A percentile compares a stretch with the other conserved stretches of the same genome.
Evolutionary conservation across 2,329 filamentous ascomycete genomes (phyloP).

Genomic region (Albophoma yamanashiensis): DNA sequence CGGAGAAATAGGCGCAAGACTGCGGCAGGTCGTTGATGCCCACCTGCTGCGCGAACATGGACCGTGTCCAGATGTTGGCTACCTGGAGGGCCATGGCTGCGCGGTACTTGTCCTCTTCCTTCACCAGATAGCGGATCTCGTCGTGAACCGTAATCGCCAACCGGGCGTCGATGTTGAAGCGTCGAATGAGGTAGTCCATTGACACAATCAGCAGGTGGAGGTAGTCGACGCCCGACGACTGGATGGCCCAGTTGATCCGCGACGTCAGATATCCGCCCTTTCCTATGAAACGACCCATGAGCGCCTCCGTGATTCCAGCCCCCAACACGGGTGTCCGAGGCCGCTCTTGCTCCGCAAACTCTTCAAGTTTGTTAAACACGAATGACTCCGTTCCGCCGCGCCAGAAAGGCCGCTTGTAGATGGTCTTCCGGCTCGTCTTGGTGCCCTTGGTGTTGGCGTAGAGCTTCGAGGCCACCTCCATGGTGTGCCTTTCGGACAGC

Average conservation of each 20-base stretch:
- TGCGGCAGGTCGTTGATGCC: slow-evolving; percentile 93
- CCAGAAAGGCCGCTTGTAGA: slow-evolving; percentile 78
- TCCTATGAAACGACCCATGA: slow-evolving; percentile 79
- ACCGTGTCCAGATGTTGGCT: slow-evolving; percentile 90
- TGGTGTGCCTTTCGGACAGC: slow-evolving; percentile 69
- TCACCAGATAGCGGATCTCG: slow-evolving; percentile 89
- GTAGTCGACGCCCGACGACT: slow-evolving; percentile 95
- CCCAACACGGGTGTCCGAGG: slow-evolving; percentile 87
- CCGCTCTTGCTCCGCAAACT: slow-evolving; percentile 89
- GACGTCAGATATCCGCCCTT: slow-evolving; percentile 91
- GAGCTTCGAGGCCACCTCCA: slow-evolving; percentile 63
- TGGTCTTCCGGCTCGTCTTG: slow-evolving; percentile 63
- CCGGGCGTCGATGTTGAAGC: slow-evolving; percentile 76
- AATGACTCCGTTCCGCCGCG: slow-evolving; percentile 93
- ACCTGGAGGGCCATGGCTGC: slow-evolving; percentile 89
- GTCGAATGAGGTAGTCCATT: slow-evolving; percentile 87
- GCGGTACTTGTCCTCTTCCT: slow-evolving; percentile 74
- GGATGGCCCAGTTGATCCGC: slow-evolving; percentile 98
- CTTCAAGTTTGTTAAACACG: slow-evolving; percentile 96
- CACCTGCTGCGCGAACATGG: slow-evolving; percentile 95
- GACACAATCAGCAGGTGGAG: slow-evolving; percentile 83
- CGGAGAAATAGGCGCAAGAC: slow-evolving; percentile 89
- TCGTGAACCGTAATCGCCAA: slow-evolving; percentile 93
- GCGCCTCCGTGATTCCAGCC: slow-evolving; percentile 89
- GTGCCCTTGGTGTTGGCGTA: slow-evolving; percentile 86